Evolutionary conservation across 176 grass and related monocot species (phyloP).

Genomic region (Dactylis glomerata): DNA sequence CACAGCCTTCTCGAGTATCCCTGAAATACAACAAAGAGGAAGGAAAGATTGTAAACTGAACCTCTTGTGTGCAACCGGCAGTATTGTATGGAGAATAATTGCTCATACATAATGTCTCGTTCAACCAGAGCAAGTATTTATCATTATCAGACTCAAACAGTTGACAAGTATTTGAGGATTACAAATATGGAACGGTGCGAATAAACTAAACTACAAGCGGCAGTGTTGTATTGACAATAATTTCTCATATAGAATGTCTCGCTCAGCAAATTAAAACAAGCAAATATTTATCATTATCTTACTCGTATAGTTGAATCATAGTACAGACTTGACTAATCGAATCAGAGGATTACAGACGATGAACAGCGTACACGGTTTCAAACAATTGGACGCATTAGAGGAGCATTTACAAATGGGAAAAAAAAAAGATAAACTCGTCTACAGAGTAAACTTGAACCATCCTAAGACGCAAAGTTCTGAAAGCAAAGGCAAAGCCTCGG

Average conservation of each 20-base stretch:
- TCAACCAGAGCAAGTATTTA: not conserved
- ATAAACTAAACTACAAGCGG: conserved; percentile 6
- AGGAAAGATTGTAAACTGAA: conserved; percentile 10
- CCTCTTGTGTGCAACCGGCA: not conserved
- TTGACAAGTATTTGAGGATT: not conserved
- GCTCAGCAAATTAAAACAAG: not conserved
- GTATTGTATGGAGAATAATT: conserved; percentile 46
- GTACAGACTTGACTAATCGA: too few relatives aligned
- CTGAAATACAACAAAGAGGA: conserved; percentile 25
- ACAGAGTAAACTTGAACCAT: too few relatives aligned
- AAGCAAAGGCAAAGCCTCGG: not conserved
- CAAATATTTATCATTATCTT: conserved; percentile 5
- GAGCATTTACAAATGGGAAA: too few relatives aligned
- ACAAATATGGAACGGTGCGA: not conserved
- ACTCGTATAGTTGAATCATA: not conserved
- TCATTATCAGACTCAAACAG: conserved; percentile 7
- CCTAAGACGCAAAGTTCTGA: too few relatives aligned
- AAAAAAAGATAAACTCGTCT: too few relatives aligned
- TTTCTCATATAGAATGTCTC: conserved; percentile 11
- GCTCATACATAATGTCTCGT: not conserved
- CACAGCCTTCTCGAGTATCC: not conserved
- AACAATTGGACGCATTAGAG: too few relatives aligned
- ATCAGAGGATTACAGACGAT: too few relatives aligned
- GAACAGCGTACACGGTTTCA: too few relatives aligned
- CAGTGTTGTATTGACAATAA: conserved; percentile 40